phyloP scores from a whole-genome alignment of 176 grass and related monocot genomes.

The Musa troglodytarum region DNA sequence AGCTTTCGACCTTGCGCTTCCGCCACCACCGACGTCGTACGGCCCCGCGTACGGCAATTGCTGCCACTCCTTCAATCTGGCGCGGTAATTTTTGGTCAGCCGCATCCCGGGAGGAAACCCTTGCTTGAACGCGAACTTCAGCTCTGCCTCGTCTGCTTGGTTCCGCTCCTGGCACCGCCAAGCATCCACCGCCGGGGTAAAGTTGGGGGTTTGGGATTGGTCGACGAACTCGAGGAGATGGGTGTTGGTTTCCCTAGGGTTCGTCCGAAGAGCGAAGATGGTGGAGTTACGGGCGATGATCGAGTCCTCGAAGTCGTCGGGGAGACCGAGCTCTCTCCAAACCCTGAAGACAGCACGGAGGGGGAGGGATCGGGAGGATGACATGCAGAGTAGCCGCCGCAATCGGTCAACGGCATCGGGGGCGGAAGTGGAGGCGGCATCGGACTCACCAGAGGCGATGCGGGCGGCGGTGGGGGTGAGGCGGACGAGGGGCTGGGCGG shows the following conservation, averaged over 20 bases:
- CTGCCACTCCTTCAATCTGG: conserved; percentile 55
- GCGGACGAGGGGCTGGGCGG: conserved; percentile 36
- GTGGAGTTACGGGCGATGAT: conserved; percentile 36
- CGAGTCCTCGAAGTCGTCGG: conserved; percentile 63
- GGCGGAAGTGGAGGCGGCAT: conserved; percentile 2
- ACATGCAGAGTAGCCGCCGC: conserved; percentile 52
- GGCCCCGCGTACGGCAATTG: conserved; percentile 38
- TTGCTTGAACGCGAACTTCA: conserved; percentile 42
- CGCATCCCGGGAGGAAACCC: conserved; percentile 65
- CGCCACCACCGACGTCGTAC: conserved; percentile 21
- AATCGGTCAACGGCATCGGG: conserved; percentile 23
- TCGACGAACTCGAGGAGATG: conserved; percentile 55
- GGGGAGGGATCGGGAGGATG: conserved; percentile 37
- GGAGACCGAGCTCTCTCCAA: conserved; percentile 76
- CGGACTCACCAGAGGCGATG: conserved; percentile 30
- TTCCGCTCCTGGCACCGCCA: conserved; percentile 23
- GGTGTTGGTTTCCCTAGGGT: conserved; percentile 42
- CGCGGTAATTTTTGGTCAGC: conserved; percentile 50
- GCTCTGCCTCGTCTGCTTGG: conserved; percentile 1
- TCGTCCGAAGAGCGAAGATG: conserved; percentile 40
- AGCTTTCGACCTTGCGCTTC: conserved; percentile 26
- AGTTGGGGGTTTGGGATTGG: background rate
- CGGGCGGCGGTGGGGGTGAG: conserved; percentile 38
- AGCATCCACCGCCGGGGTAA: conserved; percentile 28
- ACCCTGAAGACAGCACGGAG: conserved; percentile 67